These are phyloP conservation scores for Candida glaebosa DNA, from an alignment of 805 yeast genomes.

Conservation along the genomic window DNA sequence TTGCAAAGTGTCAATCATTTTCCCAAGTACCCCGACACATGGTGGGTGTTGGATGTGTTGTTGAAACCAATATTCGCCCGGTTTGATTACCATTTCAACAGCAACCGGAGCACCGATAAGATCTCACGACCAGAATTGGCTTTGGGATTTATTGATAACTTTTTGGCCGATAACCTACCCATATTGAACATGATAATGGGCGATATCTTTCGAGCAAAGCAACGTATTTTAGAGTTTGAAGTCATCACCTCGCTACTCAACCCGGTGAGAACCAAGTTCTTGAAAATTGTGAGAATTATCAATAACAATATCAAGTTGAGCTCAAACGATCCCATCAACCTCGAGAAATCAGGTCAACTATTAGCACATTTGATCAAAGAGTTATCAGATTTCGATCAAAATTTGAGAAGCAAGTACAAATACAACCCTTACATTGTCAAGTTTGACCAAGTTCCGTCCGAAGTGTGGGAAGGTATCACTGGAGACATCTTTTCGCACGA, in stretches of 20 bases:
- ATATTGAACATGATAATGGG: slow-evolving; percentile 39
- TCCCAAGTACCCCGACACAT: slow-evolving; percentile 32
- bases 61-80: slow-evolving; percentile 45
- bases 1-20: slow-evolving; percentile 28
- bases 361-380: slow-evolving; percentile 60
- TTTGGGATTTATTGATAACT: slow-evolving; percentile 46
- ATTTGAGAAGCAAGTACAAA: slow-evolving; percentile 41
- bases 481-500: slow-evolving; percentile 38
- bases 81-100: slow-evolving; percentile 59
- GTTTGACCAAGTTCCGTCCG: slow-evolving; percentile 17
- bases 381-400: slow-evolving; percentile 54
- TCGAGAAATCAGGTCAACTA: slow-evolving; percentile 42
- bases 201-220: slow-evolving; percentile 21
- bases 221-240: slow-evolving; percentile 32
- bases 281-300: slow-evolving; percentile 17
- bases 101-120: slow-evolving; percentile 56
- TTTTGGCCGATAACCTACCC: slow-evolving; percentile 36
- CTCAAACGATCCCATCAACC: slow-evolving; percentile 12
- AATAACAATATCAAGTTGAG: slow-evolving; percentile 20
- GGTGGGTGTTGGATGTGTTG: slow-evolving; percentile 52
- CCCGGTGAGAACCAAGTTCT: slow-evolving; percentile 45
- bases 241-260: slow-evolving; percentile 45
- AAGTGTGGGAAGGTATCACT: slow-evolving; percentile 48
- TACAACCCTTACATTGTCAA: slow-evolving; percentile 39
- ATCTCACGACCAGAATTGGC: slow-evolving; percentile 73